phyloP scores from a whole-genome alignment of 805 yeast species.

The Teunomyces funiuensis region DNA sequence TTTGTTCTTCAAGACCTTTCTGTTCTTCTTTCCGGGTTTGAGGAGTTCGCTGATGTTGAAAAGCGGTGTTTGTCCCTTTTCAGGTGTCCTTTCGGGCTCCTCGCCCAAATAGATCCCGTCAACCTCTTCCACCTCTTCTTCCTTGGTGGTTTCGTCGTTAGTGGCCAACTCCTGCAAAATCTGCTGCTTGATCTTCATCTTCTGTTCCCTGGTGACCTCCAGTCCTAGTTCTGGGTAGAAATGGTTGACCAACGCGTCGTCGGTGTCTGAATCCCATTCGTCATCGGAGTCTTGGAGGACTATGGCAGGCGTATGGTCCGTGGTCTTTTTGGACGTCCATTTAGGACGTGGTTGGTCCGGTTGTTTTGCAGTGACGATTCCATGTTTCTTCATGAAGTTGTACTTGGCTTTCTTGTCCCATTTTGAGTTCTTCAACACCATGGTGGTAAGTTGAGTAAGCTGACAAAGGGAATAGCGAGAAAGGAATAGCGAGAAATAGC shows the following conservation, averaged over 20 bases:
- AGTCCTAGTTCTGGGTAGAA: conserved; percentile 42
- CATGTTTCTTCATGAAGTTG: conserved; percentile 41
- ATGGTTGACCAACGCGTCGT: conserved; percentile 39
- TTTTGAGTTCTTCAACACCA: conserved; percentile 45
- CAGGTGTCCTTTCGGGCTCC: background rate
- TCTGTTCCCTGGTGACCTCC: conserved; percentile 34
- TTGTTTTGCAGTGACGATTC: conserved; percentile 19
- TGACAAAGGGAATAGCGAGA: too few relatives aligned
- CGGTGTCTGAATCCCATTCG: conserved; percentile 41
- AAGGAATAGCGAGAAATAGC: too few relatives aligned
- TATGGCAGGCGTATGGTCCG: conserved; percentile 10
- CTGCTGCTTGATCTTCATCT: conserved; percentile 35
- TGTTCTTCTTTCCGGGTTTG: conserved; percentile 16
- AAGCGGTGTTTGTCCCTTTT: conserved; percentile 10
- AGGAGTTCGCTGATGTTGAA: conserved; percentile 24
- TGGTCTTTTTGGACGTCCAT: conserved; percentile 34
- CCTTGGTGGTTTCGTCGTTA: conserved; percentile 16
- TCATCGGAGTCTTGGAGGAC: conserved; percentile 30
- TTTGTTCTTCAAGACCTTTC: conserved; percentile 31
- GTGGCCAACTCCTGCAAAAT: conserved; percentile 27
- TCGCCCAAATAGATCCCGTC: conserved; percentile 6
- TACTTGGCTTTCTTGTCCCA: conserved; percentile 46
- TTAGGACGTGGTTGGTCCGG: conserved; percentile 20
- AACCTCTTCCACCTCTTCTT: conserved; percentile 10
- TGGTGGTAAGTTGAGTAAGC: too few relatives aligned